phyloP scores from a whole-genome alignment of 2,329 filamentous ascomycete species.

The Juglanconis sp. region DNA sequence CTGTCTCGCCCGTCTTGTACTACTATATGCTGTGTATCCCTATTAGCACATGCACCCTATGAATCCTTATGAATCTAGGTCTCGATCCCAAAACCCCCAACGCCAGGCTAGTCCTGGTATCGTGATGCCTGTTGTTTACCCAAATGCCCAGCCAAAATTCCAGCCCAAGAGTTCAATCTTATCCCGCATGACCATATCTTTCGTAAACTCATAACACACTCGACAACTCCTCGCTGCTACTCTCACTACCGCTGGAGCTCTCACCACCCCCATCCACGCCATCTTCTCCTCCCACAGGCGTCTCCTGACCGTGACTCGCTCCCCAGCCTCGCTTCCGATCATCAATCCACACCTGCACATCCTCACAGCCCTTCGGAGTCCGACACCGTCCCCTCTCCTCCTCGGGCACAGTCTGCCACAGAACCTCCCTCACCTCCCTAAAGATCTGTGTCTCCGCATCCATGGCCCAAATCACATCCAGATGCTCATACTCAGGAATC shows the following conservation, averaged over 20 bases:
- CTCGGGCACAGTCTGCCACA: constrained; percentile 73
- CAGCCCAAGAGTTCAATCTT: not conserved
- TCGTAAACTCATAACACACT: constrained; percentile 3
- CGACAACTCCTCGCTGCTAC: constrained; percentile 16
- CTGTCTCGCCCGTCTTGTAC: not conserved
- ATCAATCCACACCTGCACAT: constrained; percentile 38
- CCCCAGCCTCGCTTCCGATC: constrained; percentile 18
- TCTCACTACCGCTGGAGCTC: not conserved
- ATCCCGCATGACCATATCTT: not conserved
- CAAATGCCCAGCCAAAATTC: not conserved
- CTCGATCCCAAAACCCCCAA: not conserved
- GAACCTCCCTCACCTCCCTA: constrained; percentile 71
- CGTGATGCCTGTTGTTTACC: not conserved
- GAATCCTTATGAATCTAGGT: not conserved
- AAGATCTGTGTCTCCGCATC: constrained; percentile 82
- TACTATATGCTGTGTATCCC: not conserved
- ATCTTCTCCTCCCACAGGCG: not conserved
- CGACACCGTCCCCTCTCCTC: constrained; percentile 53
- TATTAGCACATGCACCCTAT: not conserved
- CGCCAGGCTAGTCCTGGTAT: constrained; percentile 8
- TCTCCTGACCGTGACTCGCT: constrained; percentile 24
- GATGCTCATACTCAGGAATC: constrained; percentile 85
- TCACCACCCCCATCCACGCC: not conserved
- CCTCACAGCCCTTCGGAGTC: constrained; percentile 62
- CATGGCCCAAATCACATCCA: constrained; percentile 95